Base-by-base conservation (phyloP, 1,139 yeast species). In the Starmera stellimalicola region DNA sequence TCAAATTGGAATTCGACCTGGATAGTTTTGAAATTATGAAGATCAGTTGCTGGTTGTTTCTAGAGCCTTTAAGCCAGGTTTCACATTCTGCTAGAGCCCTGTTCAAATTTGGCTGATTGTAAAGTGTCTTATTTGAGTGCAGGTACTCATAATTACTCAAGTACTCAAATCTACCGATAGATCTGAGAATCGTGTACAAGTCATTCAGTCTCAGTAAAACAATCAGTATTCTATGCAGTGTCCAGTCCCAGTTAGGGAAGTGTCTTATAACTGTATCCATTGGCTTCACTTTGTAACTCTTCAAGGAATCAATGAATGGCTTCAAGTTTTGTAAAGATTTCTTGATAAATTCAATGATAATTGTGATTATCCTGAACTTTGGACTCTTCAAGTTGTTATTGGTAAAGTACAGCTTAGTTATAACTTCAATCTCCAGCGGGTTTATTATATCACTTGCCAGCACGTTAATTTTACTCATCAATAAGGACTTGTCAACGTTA, bases 41-140 rank as follows among this genome's bases (percentile, higher is more conserved):
- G 26, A 73, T 55, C 17, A 75, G 48, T 14, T 70, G 60, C 10
- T 74, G 74, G 44, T 72, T 75, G 41, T 68, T 73, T 43, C 62
- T 72, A 11, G 70, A 51, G 5, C 62, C 54, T 36, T 64, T 64
- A 50, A 73, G 70, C 29, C 58, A 52, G 5, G 63, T 68, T 24
- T 68, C 70, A 41, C 70, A 54, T 14, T 54, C 54, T 11, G 51
- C 55, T 29, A 73, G 45, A 2, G 61, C 41, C 5, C 30, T 5
- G 12, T 37, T 43, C 14, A 46, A 31, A 18, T 37, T 40, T 16
- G 37, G 28, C 40, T 50, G 30, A 38, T 42, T 37, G 52, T 62
- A 45, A 54, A 65, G 37, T 47, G 60, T 55, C 38, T 63, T 64
- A 19, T 61, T 60, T 43, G 65, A 70, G 25, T 56, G 55, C 20